Base-by-base conservation (phyloP, 345 rosid species). In the Gossypium longicalyx region DNA sequence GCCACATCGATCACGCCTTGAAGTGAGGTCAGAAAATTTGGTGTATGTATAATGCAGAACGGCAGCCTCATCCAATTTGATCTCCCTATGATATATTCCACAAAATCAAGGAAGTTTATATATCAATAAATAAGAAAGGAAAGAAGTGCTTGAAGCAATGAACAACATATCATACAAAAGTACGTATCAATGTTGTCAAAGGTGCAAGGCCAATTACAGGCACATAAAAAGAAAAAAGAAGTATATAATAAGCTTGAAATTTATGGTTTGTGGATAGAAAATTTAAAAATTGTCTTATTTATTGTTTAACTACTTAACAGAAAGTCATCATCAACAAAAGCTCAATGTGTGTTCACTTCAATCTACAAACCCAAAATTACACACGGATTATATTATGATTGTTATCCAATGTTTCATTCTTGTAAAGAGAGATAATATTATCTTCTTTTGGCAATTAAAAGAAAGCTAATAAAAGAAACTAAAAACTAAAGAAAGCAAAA, bases 1-100 rank as follows among this genome's bases (percentile, higher is more conserved):
- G 80, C 97, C 97, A 88, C 98, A 94, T 13, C 96, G 95, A 84
- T 91, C 89, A 76, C 91, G 93, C 80, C 98, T 91, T 80, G 98
- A 91, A 72, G 97, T 94, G 83, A 94, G 86, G 83, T 94, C 98
- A 58, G 98, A 94, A 82, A 86, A 91, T 64, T 84, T 91, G 19
- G 97, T 74, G 76, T 94, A 94, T 49, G 98, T 89, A 73, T 89
- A 94, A 76, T 92, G 92, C 87, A 94, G 86, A 76, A 94, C 86
- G n/a, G 94, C 98, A 75, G 91, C 91, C 78, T 94, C 98, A 19
- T 89, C 97, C 77, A 91, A 80, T 83, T 91, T 94, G 51, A 87
- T 62, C 85, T 94, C 97, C 15, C 98, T 89, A 75, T 52, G 22
- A 76, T 75, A 72, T 19, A 63, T 27, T 47, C 61, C 48, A 71